Evolutionary conservation across 2,329 filamentous ascomycete genomes (phyloP).

Genomic region (Fusarium sp.): DNA sequence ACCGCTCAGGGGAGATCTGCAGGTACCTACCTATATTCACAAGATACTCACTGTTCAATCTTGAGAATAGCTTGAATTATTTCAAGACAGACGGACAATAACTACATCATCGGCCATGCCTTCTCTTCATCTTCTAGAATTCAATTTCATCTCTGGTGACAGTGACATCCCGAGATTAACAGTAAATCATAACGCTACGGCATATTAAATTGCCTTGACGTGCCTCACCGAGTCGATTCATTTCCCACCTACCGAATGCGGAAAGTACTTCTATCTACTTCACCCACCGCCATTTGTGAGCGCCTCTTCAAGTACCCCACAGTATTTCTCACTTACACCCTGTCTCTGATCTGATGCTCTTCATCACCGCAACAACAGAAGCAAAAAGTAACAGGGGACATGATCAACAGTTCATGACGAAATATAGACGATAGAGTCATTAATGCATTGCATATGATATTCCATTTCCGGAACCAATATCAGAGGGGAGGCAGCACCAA

Average conservation of each 20-base stretch:
- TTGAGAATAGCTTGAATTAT: not conserved
- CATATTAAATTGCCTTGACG: conserved; percentile 29
- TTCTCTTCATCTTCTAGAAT: conserved; percentile 17
- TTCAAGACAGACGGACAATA: not conserved
- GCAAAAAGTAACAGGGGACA: not conserved
- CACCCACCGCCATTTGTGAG: not conserved
- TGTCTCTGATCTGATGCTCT: conserved; percentile 17
- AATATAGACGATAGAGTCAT: not conserved
- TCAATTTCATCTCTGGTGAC: conserved; percentile 7
- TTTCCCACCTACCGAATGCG: conserved; percentile 33
- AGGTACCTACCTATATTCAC: not conserved
- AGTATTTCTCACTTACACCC: conserved; percentile 30
- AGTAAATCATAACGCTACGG: conserved; percentile 23
- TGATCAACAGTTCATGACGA: not conserved
- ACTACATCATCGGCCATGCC: not conserved
- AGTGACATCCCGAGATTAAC: conserved; percentile 29
- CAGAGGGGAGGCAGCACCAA: not conserved
- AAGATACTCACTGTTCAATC: not conserved
- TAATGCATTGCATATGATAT: not conserved
- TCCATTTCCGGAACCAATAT: not conserved
- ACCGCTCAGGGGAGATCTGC: conserved; percentile 13
- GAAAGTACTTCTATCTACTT: conserved; percentile 26
- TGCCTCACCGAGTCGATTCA: conserved; percentile 22
- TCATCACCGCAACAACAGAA: conserved; percentile 35
- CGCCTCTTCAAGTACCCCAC: not conserved